Evolutionary conservation across 2,329 filamentous ascomycete species (phyloP).

Genomic region (Stachybotrys echinatus): DNA sequence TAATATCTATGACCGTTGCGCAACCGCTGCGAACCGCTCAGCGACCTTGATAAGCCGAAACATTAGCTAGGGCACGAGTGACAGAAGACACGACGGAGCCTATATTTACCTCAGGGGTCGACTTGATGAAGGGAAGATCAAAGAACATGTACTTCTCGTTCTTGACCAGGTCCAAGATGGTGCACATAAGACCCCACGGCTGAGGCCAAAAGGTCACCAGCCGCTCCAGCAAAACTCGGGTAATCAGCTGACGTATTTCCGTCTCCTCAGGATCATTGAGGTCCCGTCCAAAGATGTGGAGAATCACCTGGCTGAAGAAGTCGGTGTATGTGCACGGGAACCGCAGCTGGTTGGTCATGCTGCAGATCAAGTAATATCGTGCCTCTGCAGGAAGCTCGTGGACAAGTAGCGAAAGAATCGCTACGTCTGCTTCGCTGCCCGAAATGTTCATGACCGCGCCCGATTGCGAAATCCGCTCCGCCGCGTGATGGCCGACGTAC

Average conservation of each 20-base stretch:
- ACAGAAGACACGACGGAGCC: not conserved
- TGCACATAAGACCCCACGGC: constrained; percentile 90
- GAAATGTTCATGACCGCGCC: constrained; percentile 48
- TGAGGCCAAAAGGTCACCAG: constrained; percentile 86
- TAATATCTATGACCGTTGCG: constrained; percentile 24
- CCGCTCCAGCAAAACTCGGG: constrained; percentile 81
- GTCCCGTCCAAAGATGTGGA: constrained; percentile 80
- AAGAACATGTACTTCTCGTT: constrained; percentile 91
- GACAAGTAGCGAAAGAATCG: constrained; percentile 69
- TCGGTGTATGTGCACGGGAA: constrained; percentile 86
- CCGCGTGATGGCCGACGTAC: constrained; percentile 71
- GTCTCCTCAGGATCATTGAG: constrained; percentile 67
- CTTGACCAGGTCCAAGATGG: constrained; percentile 83
- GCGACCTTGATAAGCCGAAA: constrained; percentile 20
- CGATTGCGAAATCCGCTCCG: constrained; percentile 52
- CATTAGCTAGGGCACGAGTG: constrained; percentile 7
- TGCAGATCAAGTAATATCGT: constrained; percentile 77
- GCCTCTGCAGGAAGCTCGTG: constrained; percentile 71
- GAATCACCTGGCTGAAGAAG: constrained; percentile 82
- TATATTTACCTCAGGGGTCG: constrained; percentile 69
- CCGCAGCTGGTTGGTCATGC: constrained; percentile 86
- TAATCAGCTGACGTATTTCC: constrained; percentile 85
- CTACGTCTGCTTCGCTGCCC: constrained; percentile 50
- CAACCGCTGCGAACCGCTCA: constrained; percentile 27
- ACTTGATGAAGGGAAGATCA: constrained; percentile 86